Percentiles rank a stretch among this genome's conserved stretches.
These are phyloP conservation scores for Dissophora globulifera DNA, from an alignment of 192 early-diverging fungal genomes.

Conservation along the genomic window DNA sequence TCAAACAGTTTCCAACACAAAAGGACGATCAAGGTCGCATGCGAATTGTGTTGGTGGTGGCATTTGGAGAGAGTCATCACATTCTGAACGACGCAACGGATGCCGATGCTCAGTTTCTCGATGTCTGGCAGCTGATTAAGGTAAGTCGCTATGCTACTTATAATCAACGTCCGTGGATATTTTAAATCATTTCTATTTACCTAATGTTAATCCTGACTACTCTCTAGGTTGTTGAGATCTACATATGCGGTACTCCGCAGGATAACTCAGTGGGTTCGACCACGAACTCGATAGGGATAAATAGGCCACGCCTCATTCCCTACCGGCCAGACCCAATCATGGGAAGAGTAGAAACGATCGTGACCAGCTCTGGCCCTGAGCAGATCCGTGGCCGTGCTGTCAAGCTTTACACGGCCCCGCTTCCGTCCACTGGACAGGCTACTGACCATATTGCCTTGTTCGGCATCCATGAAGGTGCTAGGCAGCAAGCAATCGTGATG, in stretches of 20 bases:
- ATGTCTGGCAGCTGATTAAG: slow-evolving; percentile 24
- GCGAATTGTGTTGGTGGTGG: slow-evolving; percentile 27
- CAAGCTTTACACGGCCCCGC: slow-evolving; percentile 6
- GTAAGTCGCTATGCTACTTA: neutral
- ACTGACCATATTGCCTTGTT: slow-evolving; percentile 28
- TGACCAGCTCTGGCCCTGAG: neutral
- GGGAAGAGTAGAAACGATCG: slow-evolving; percentile 21
- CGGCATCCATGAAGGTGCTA: slow-evolving; percentile 19
- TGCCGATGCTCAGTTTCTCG: slow-evolving; percentile 9
- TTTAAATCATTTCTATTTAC: too few species aligned
- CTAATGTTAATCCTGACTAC: too few species aligned
- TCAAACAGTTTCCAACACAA: slow-evolving; percentile 10
- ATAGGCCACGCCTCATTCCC: neutral
- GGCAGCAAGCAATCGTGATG: slow-evolving; percentile 11
- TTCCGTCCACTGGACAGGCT: neutral
- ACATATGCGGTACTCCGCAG: slow-evolving; percentile 8
- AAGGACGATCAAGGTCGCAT: slow-evolving; percentile 4
- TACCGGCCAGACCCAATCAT: neutral
- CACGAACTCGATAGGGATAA: too few species aligned
- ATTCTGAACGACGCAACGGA: neutral
- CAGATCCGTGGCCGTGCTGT: slow-evolving; percentile 12
- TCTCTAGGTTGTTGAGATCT: slow-evolving; percentile 27
- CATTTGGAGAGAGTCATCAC: slow-evolving; percentile 18
- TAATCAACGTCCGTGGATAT: too few species aligned
- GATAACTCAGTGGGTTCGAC: neutral